Evolutionary conservation across 495 filamentous ascomycete species (phyloP), one percentile per base, ranked within the genome.

Genomic region (Trichoderma reesei): DNA sequence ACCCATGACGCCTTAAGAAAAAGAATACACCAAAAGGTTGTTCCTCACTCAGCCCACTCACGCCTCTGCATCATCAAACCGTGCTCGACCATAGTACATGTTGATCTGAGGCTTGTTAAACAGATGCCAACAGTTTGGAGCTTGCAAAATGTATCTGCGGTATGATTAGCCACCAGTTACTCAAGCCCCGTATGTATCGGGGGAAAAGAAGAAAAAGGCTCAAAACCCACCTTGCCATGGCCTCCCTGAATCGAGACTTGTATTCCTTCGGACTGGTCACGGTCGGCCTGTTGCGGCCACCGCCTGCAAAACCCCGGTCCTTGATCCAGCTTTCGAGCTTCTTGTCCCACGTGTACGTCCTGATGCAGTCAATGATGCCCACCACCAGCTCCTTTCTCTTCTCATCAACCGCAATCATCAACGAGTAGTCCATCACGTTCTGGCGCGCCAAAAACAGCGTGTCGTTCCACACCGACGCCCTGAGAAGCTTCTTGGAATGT

Each of bases 321-420:
- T 99, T 99, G 78, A 98, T 96, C 94, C 94, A 99, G 36, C 87
- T 92, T 75, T 99, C 94, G 10, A 99, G 83, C 69, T 95, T 96
- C 80, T 99, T 99, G 76, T 99, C 94, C 94, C 95, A 99, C 13
- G 94, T 99, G 71, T 96, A 99, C 0, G 94, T 99, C 44, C 94
- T 86, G 67, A 99, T 98, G 73, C 92, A 97, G 71, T 99, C 94
- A 68, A 99, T 98, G 68, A 99, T 96, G 3, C 94, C 94, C 16
- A 99, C 92, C 6, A 96, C 88, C 41, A 99, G 82, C 77, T 99
- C 94, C 66, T 90, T 90, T 48, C 86, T 81, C 44, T 79, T 80
- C 69, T 98, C 95, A 69, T 98, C 92, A 56, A 99, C 92, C 18
- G 94, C 94, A 56, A 97, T 91, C 94, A 99, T 99, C 41, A 99